Evolutionary conservation across 2,329 filamentous ascomycete species (phyloP).

Genomic region (Pseudovirgaria hyperparasitica): DNA sequence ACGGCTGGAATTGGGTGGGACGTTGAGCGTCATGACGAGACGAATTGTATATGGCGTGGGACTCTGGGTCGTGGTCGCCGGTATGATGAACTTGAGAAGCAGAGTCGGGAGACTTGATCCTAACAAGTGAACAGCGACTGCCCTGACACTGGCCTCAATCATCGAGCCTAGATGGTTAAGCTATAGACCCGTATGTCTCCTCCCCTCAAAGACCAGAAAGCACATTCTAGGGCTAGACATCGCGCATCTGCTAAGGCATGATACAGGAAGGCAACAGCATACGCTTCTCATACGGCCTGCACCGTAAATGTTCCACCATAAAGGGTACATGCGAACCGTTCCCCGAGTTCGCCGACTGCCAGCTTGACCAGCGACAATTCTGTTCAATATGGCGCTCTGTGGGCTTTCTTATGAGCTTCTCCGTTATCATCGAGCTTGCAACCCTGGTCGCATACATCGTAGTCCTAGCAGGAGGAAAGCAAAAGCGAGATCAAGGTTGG

Average conservation of each 20-base stretch:
- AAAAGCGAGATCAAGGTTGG: constrained; percentile 73
- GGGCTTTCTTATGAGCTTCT: constrained; percentile 77
- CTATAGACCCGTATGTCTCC: constrained; percentile 34
- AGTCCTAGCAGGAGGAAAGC: constrained; percentile 65
- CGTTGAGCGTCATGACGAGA: constrained; percentile 39
- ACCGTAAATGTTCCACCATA: constrained; percentile 64
- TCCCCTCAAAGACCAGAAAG: constrained; percentile 22
- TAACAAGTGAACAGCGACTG: constrained; percentile 41
- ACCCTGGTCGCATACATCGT: constrained; percentile 68
- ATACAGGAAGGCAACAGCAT: constrained; percentile 20
- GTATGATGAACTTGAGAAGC: constrained; percentile 13
- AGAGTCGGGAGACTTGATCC: constrained; percentile 5
- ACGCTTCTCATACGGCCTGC: constrained; percentile 58
- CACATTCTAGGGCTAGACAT: constrained; percentile 27
- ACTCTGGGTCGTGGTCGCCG: constrained; percentile 32
- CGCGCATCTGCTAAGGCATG: constrained; percentile 1
- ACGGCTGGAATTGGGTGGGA: too few species aligned
- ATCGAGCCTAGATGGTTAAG: constrained; percentile 59
- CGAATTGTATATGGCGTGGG: constrained; percentile 36
- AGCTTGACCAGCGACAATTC: constrained; percentile 56
- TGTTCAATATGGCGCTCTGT: constrained; percentile 86
- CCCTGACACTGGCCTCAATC: constrained; percentile 58
- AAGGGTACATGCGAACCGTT: constrained; percentile 52
- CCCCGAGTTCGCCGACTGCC: constrained; percentile 55
- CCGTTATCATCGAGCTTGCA: constrained; percentile 69